Base-by-base conservation (phyloP, 31 red algal species). In the Odonthalia washingtoniensis region DNA sequence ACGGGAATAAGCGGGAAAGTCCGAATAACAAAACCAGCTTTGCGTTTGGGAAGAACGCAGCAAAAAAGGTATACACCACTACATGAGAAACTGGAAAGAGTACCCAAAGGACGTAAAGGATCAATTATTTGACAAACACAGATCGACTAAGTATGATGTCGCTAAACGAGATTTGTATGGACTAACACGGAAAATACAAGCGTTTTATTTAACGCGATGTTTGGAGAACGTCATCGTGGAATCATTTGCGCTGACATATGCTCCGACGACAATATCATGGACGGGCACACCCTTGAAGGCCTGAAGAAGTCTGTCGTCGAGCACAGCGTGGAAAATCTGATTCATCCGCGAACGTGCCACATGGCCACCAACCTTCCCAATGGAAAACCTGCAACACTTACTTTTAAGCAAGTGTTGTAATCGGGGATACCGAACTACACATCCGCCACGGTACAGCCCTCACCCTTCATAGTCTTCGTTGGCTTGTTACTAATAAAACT, bases 31-130 rank as follows among this genome's bases (percentile, higher is more conserved):
- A n/a, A n/a, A n/a, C n/a, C n/a, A n/a, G n/a, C n/a, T n/a, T n/a
- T n/a, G n/a, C n/a, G n/a, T n/a, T n/a, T n/a, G n/a, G n/a, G n/a
- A n/a, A n/a, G n/a, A n/a, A n/a, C n/a, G n/a, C n/a, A n/a, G n/a
- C n/a, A 40, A 75, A 26, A 87, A 87, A 64, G 83, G 83, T 26
- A 9, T 77, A 27, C 83, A 70, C 30, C 83, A 87, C 34, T 67
- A 77, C 72, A 34, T 87, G 6, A 42, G 36, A 5, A 4, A 67
- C 57, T 82, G 9, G 2, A 0, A 24, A 33, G 49, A 82, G 16
- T 65, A 24, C 37, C 78, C 46, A 17, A 82, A 82, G 33, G 78
- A 67, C 28, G 0, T 34, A 24, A 82, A 82, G 32, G 78, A 37
- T 21, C 62, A 82, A 3, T 57, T 82, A 17, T 34, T 82, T 21